A percentile compares a stretch with the other conserved stretches of the same genome.
phyloP scores from a whole-genome alignment of 202 grass and related monocot species.

The Panicum virgatum region DNA sequence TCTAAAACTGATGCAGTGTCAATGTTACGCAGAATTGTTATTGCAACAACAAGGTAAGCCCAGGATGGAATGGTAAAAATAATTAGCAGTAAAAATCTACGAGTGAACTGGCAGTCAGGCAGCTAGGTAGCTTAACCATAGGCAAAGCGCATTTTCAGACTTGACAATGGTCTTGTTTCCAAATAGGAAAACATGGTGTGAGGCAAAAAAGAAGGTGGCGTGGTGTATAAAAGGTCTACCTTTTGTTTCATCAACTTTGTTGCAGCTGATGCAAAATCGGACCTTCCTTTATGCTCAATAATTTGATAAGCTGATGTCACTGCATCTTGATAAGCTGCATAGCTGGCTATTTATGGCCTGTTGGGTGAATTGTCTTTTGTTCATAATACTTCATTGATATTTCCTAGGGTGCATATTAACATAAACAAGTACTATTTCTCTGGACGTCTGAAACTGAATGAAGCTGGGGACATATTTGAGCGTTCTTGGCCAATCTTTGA shows the following conservation, averaged over 20 bases:
- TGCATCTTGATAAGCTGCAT: too few relatives aligned
- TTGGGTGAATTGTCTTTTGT: too few relatives aligned
- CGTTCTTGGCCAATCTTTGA: too few relatives aligned
- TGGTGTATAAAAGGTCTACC: constrained; percentile 36
- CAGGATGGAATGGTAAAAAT: constrained; percentile 16
- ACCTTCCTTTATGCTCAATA: constrained; percentile 89
- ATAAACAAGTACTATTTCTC: too few relatives aligned
- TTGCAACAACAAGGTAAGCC: background rate
- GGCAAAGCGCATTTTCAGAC: background rate
- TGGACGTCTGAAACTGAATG: too few relatives aligned
- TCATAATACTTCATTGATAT: too few relatives aligned
- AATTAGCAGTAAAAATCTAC: background rate
- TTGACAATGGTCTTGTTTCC: background rate
- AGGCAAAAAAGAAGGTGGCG: background rate
- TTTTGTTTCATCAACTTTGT: constrained; percentile 69
- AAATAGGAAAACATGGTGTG: background rate
- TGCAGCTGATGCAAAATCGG: constrained; percentile 79
- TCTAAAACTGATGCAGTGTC: background rate
- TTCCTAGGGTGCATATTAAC: too few relatives aligned
- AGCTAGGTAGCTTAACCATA: background rate
- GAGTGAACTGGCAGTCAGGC: background rate
- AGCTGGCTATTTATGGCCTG: too few relatives aligned
- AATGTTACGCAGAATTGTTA: background rate
- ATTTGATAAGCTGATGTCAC: too few relatives aligned
- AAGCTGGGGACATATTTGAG: too few relatives aligned